Evolutionary conservation across 2,329 filamentous ascomycete species (phyloP).

Genomic region (Calonectria hongkongensis): DNA sequence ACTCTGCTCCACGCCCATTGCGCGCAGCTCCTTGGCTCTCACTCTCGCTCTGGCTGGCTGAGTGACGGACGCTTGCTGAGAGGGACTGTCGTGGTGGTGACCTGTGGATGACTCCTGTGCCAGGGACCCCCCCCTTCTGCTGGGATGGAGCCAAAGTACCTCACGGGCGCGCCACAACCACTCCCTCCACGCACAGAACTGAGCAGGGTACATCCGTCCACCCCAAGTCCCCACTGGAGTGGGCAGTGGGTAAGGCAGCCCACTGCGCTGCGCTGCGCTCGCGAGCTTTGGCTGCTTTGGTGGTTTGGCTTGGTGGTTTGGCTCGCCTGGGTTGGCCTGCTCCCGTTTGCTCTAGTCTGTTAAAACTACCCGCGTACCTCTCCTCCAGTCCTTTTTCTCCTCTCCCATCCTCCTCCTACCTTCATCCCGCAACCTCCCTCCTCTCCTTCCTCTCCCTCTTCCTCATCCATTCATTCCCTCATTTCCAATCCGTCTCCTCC

Average conservation of each 20-base stretch:
- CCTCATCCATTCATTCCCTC: conserved; percentile 74
- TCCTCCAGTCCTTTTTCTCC: conserved; percentile 75
- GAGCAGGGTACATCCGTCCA: conserved; percentile 35
- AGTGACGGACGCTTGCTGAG: conserved; percentile 20
- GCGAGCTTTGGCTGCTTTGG: conserved; percentile 27
- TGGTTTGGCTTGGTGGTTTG: conserved; percentile 33
- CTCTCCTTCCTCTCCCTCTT: conserved; percentile 63
- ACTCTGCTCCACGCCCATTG: conserved; percentile 33
- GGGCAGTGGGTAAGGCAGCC: conserved; percentile 25
- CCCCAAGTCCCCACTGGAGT: conserved; percentile 29
- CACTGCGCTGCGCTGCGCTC: conserved; percentile 25
- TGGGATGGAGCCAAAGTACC: conserved; percentile 38
- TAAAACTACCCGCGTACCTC: conserved; percentile 63
- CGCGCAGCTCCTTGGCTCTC: conserved; percentile 35
- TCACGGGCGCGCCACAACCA: conserved; percentile 36
- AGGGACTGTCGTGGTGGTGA: conserved; percentile 34
- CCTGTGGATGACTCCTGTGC: conserved; percentile 28
- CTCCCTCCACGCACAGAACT: conserved; percentile 35
- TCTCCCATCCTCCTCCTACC: conserved; percentile 73
- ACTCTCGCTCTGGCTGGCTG: conserved; percentile 35
- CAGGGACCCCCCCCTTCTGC: conserved; percentile 17
- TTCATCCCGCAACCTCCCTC: conserved; percentile 65
- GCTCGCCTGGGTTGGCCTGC: conserved; percentile 20
- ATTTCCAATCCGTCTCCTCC: conserved; percentile 69
- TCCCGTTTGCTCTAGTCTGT: conserved; percentile 49